Percentiles rank a stretch among this genome's conserved stretches.
These are phyloP conservation scores for Pichia cactophila DNA, from an alignment of 1,139 yeast species.

Conservation along the genomic window DNA sequence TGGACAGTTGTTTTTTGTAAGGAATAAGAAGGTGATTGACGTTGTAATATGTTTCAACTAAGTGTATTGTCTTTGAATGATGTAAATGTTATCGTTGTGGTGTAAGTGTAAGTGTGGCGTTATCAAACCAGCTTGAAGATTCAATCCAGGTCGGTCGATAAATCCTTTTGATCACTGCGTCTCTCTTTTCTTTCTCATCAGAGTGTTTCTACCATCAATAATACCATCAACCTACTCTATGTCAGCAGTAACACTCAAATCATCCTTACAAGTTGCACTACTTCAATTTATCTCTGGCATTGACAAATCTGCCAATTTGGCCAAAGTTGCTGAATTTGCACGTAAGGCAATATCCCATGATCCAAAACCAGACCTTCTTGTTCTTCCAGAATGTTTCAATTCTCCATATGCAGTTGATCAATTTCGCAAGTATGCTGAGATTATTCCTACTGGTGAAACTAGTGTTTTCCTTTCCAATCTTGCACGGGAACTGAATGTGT, in stretches of 20 bases:
- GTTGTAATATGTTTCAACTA: no score
- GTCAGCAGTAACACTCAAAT: constrained; percentile 20
- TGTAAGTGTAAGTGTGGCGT: no score
- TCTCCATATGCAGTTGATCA: constrained; percentile 89
- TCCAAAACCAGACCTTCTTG: constrained; percentile 48
- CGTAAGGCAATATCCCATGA: constrained; percentile 44
- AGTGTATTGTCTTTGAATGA: no score
- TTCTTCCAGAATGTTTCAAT: constrained; percentile 88
- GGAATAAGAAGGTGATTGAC: no score
- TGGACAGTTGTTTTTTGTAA: no score
- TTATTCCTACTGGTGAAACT: constrained; percentile 64
- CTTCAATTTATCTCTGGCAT: constrained; percentile 71
- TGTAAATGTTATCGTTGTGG: no score
- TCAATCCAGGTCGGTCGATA: no score
- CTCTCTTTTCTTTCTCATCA: no score
- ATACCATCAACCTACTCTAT: constrained; percentile 4
- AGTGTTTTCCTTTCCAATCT: constrained; percentile 50
- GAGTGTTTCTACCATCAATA: no score
- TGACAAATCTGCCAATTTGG: constrained; percentile 52
- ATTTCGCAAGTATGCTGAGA: constrained; percentile 79
- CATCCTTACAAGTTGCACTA: constrained; percentile 52
- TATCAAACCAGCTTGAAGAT: no score
- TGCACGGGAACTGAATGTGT: constrained; percentile 55
- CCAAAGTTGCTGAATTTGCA: constrained; percentile 43
- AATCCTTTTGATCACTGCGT: no score